Base-by-base conservation (phyloP, 495 filamentous ascomycete species). In the Antarctomyces pellizariae region DNA sequence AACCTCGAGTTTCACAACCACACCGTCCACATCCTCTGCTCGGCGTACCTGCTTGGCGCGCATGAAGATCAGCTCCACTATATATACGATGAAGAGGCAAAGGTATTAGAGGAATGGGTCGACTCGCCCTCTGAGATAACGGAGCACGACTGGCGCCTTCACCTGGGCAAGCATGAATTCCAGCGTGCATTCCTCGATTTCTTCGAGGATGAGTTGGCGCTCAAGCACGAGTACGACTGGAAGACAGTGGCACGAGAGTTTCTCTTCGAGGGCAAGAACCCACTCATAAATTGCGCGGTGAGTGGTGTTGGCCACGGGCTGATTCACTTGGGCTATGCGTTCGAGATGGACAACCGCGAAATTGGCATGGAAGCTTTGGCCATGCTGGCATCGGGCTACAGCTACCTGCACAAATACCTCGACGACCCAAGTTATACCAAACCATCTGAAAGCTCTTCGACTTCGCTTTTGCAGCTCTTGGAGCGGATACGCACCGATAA, bases 101-200 rank as follows among this genome's bases (percentile, higher is more conserved):
- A 69, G 40, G 34, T 45, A 5, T 52, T 92, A 2, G 78, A 84
- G 24, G 59, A 66, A n/a, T 99, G 86, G 86, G 42, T 49, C 14
- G 72, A 83, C 37, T 75, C 78, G 0, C 86, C 86, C 0, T 64
- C 69, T 0, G 84, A 95, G 46, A 63, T 99, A 23, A 62, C 66
- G 11, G 50, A 63, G 31, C 59, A 71, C 22, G 86, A 93, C 42
- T 95, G 89, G 89, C 58, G 71, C 38, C 68, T 79, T 30, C 80
- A 64, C 46, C 44, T 95, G 11, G 79, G 80, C 19, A 58, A 76
- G 37, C 52, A 61, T 42, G 54, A 57, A 53, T 90, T 90, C 43
- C 75, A 99, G 43, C 59, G 89, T 16, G 82, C 84, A 3, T 93
- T 69, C 41, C 52, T 93, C 11, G 77, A 93, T 44, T 89, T 80